These are phyloP conservation scores for Globisporangium nunn DNA, from an alignment of 352 stramenopile species.

Conservation along the genomic window DNA sequence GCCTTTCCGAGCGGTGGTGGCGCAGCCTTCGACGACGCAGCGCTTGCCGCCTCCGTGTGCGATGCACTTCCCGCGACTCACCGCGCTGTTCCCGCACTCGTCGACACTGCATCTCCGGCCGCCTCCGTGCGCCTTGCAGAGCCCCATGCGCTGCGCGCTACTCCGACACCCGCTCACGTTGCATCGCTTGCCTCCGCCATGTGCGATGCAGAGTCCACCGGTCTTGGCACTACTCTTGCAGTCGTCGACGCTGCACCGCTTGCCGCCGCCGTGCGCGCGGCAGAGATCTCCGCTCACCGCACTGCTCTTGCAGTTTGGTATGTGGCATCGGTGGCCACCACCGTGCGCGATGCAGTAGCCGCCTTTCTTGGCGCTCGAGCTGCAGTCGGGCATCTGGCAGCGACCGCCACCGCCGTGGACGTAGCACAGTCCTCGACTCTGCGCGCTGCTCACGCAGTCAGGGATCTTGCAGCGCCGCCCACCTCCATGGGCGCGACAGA, in stretches of 20 bases:
- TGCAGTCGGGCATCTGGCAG: conserved; percentile 66
- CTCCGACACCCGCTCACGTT: conserved; percentile 62
- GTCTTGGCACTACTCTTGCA: conserved; percentile 81
- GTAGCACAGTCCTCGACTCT: conserved; percentile 80
- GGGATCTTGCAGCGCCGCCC: conserved; percentile 75
- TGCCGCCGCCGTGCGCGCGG: conserved; percentile 71
- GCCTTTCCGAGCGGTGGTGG: conserved; percentile 71
- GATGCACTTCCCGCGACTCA: conserved; percentile 80
- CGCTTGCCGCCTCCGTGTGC: conserved; percentile 78
- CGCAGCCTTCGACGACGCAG: conserved; percentile 64
- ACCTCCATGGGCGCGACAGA: conserved; percentile 78
- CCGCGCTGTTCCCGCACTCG: conserved; percentile 66
- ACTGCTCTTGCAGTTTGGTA: conserved; percentile 64
- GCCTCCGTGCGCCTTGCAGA: conserved; percentile 83
- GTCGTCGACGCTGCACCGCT: conserved; percentile 60
- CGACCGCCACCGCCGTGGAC: conserved; percentile 74
- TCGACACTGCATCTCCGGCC: conserved; percentile 65
- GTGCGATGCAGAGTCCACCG: conserved; percentile 75
- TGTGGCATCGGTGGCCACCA: conserved; percentile 74
- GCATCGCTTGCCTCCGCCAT: conserved; percentile 79
- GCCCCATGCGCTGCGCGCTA: conserved; percentile 72
- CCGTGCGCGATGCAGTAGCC: conserved; percentile 80
- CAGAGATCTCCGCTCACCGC: conserved; percentile 76
- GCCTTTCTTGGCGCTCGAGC: conserved; percentile 80
- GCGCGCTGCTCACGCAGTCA: conserved; percentile 67